Evolutionary conservation across 208 protist genomes (phyloP).

Genomic region (Leishmania tarentolae): DNA sequence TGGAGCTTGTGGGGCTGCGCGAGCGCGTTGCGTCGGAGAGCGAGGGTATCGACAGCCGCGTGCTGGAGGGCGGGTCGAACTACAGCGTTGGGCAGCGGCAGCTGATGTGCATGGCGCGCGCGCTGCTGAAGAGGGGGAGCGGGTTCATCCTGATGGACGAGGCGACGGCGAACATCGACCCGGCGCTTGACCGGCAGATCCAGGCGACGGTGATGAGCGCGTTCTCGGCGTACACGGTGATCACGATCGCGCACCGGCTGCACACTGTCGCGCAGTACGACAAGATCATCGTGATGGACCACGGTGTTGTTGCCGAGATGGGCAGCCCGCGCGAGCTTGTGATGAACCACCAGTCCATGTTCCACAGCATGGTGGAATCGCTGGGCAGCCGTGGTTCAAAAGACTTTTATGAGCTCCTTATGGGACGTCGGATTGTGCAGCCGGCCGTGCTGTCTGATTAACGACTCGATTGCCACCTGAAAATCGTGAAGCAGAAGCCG

Average conservation of each 20-base stretch:
- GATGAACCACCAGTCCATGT: constrained; percentile 28
- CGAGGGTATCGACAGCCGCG: constrained; percentile 38
- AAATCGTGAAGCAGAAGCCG: neutral
- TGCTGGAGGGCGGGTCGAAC: constrained; percentile 71
- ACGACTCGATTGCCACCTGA: neutral
- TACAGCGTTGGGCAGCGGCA: constrained; percentile 81
- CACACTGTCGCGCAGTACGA: constrained; percentile 81
- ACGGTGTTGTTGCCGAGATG: constrained; percentile 58
- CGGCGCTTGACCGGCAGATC: constrained; percentile 55
- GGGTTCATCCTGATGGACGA: constrained; percentile 87
- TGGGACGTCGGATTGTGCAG: neutral
- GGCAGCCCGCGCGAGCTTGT: constrained; percentile 59
- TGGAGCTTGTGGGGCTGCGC: constrained; percentile 54
- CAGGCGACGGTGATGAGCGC: constrained; percentile 56
- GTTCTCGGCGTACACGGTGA: constrained; percentile 75
- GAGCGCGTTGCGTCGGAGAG: constrained; percentile 33
- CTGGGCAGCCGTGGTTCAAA: constrained; percentile 4
- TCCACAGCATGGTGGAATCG: constrained; percentile 11
- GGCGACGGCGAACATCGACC: constrained; percentile 82
- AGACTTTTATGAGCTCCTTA: constrained; percentile 23
- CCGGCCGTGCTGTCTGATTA: neutral
- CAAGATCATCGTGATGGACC: constrained; percentile 79
- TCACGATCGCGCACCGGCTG: constrained; percentile 83
- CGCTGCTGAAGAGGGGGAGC: constrained; percentile 58
- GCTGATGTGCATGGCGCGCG: constrained; percentile 74